These are phyloP conservation scores for Arthrinium phaeospermum DNA, from an alignment of 2,329 filamentous ascomycete genomes.

Conservation along the genomic window DNA sequence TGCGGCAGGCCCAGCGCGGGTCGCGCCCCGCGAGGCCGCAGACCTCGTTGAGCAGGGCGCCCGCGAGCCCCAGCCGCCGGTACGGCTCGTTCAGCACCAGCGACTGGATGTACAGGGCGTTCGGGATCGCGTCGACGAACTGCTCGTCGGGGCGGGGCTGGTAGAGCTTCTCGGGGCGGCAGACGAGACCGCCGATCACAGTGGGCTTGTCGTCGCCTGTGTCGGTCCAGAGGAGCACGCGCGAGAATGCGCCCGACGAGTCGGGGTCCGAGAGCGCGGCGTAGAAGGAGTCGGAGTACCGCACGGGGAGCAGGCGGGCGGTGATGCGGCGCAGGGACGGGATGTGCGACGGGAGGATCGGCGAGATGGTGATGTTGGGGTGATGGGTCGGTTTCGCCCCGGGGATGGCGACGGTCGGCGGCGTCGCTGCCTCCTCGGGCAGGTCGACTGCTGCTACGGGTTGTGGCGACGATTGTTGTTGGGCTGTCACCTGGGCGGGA, in stretches of 20 bases:
- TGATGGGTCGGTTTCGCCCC: constrained; percentile 46
- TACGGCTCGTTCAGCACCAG: constrained; percentile 69
- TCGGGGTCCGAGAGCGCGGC: constrained; percentile 55
- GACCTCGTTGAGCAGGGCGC: constrained; percentile 61
- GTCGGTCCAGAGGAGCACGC: constrained; percentile 62
- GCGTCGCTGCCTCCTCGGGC: constrained; percentile 28
- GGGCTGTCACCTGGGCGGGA: neutral
- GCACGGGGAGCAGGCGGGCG: constrained; percentile 66
- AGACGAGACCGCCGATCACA: constrained; percentile 66
- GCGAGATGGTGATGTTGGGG: constrained; percentile 58
- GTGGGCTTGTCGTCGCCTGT: constrained; percentile 43
- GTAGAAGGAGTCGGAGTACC: constrained; percentile 71
- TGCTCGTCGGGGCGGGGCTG: constrained; percentile 24
- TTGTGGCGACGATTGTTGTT: constrained; percentile 5
- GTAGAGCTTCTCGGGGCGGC: constrained; percentile 60
- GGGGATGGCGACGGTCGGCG: constrained; percentile 30
- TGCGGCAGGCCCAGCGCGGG: constrained; percentile 43
- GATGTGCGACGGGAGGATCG: constrained; percentile 57
- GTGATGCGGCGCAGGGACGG: constrained; percentile 68
- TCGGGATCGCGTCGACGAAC: constrained; percentile 36
- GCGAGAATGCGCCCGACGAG: constrained; percentile 60
- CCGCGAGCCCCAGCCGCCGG: constrained; percentile 62
- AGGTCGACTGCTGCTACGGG: constrained; percentile 27
- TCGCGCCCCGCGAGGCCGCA: constrained; percentile 46
- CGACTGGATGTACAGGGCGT: constrained; percentile 69